Conservation (phyloP, 352 stramenopile genomes). For the Phytophthora crassamura region DNA sequence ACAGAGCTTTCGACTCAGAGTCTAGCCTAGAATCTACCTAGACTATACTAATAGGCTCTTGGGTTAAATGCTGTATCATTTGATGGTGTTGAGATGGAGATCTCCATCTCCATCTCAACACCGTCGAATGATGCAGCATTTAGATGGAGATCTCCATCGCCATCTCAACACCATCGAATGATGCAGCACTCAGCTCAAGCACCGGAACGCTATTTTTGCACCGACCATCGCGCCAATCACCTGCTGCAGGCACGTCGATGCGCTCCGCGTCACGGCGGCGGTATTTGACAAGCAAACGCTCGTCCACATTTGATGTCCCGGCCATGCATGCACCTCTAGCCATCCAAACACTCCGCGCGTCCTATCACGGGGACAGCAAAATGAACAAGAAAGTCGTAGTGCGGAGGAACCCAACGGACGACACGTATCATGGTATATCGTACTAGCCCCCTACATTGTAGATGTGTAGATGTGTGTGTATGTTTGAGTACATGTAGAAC, state of each 20-base stretch:
- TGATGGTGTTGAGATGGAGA: too few relatives aligned
- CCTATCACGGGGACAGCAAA: slow-evolving; percentile 6
- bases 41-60: too few relatives aligned
- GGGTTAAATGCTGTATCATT: too few relatives aligned
- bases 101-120: too few relatives aligned
- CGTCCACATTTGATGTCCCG: slow-evolving; percentile 3
- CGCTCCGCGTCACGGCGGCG: slow-evolving; percentile 7
- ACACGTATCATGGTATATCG: not conserved
- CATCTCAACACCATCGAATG: not conserved
- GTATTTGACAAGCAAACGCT: slow-evolving; percentile 6
- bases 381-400: not conserved
- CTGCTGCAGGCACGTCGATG: not conserved
- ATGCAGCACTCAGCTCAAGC: not conserved
- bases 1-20: too few relatives aligned
- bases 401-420: too few relatives aligned
- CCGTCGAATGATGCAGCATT: too few relatives aligned
- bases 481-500: not conserved
- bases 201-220: slow-evolving; percentile 6
- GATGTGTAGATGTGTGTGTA: too few relatives aligned
- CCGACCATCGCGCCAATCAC: slow-evolving; percentile 12
- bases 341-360: slow-evolving; percentile 21
- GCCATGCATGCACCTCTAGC: slow-evolving; percentile 16
- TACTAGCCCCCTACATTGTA: too few relatives aligned
- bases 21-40: too few relatives aligned
- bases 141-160: too few relatives aligned